Evolutionary conservation across 1,284 basidiomycete genomes (phyloP).

Genomic region (Bjerkandera adusta): DNA sequence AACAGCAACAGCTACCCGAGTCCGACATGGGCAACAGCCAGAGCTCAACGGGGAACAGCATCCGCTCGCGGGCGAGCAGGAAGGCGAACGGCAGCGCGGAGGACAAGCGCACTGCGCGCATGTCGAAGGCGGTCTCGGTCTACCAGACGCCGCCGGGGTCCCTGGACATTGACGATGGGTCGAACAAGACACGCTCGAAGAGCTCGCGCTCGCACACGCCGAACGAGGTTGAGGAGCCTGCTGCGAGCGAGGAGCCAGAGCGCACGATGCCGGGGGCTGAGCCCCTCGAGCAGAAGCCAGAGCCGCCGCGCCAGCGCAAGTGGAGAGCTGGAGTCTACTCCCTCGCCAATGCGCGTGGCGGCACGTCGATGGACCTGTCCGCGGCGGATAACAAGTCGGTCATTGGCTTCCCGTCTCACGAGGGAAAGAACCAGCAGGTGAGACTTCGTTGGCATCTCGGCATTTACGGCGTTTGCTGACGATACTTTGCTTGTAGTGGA

Average conservation of each 20-base stretch:
- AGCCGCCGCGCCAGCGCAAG: constrained; percentile 2
- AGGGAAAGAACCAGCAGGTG: constrained; percentile 49
- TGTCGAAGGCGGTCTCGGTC: constrained; percentile 11
- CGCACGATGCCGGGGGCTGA: too few relatives aligned
- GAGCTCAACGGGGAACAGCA: constrained; percentile 8
- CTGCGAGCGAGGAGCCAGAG: too few relatives aligned
- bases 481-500: constrained; percentile 39
- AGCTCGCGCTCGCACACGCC: too few relatives aligned
- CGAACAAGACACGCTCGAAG: too few relatives aligned
- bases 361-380: constrained; percentile 54
- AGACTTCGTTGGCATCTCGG: constrained; percentile 8
- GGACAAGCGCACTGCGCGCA: constrained; percentile 7
- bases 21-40: constrained; percentile 24
- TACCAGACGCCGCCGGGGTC: constrained; percentile 13
- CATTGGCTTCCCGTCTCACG: constrained; percentile 45
- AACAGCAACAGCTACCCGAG: too few relatives aligned
- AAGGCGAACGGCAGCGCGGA: constrained; percentile 10
- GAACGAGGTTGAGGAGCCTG: too few relatives aligned
- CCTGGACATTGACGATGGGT: constrained; percentile 9
- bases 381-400: constrained; percentile 45
- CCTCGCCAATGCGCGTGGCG: constrained; percentile 47
- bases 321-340: constrained; percentile 35
- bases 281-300: too few relatives aligned
- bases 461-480: neutral
- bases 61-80: constrained; percentile 16